A percentile compares a stretch with the other conserved stretches of the same genome.
phyloP scores from a whole-genome alignment of 805 yeast genomes.

The Pichia exigua region DNA sequence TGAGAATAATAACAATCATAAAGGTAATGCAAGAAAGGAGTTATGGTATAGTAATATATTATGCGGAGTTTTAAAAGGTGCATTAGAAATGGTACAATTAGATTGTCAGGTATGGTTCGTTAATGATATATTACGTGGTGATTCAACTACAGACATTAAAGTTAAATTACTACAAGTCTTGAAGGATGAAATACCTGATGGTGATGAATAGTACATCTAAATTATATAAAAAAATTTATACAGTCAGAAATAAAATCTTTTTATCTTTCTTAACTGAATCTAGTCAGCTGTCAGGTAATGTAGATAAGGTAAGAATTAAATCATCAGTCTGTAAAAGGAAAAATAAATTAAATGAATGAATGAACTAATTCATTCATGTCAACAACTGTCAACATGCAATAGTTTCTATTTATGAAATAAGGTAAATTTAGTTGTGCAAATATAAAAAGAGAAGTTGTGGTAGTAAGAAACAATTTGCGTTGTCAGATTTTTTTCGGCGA shows the following conservation, averaged over 20 bases:
- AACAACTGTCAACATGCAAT: not conserved
- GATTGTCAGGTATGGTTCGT: constrained; percentile 80
- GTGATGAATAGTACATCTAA: constrained; percentile 52
- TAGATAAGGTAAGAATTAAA: constrained; percentile 27
- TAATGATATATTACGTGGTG: constrained; percentile 77
- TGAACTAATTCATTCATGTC: not conserved
- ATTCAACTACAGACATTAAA: constrained; percentile 69
- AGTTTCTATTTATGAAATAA: not conserved
- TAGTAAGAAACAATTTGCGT: no score
- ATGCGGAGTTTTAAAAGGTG: constrained; percentile 86
- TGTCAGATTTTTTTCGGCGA: no score
- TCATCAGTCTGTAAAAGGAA: constrained; percentile 16
- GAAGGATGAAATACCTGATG: constrained; percentile 95
- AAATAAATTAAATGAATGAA: not conserved
- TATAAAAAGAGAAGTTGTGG: not conserved
- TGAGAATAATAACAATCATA: not conserved
- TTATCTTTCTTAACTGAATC: constrained; percentile 1
- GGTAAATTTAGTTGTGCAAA: not conserved
- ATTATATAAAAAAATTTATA: not conserved
- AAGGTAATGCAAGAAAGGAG: constrained; percentile 52
- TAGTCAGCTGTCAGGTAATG: constrained; percentile 27
- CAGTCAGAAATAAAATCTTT: constrained; percentile 5
- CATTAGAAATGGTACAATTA: constrained; percentile 91
- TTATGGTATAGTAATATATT: constrained; percentile 90
- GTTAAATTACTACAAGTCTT: constrained; percentile 63